Evolutionary conservation across 208 protist genomes (phyloP), one percentile per base, ranked within the genome.

Genomic region (Leishmania lainsoni): DNA sequence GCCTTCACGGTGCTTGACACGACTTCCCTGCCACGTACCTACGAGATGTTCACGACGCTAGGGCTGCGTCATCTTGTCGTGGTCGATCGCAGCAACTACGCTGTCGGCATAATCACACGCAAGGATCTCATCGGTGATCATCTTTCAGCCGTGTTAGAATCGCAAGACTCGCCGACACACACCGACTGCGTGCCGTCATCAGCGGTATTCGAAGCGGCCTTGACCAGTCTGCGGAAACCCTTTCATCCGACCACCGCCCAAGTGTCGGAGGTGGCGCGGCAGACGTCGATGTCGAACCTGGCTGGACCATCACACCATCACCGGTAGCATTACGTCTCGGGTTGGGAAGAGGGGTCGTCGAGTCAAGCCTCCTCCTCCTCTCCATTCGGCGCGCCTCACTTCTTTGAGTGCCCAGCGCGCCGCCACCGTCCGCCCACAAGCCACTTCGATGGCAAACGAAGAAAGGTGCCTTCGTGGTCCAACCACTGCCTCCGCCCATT

Each of bases 61-160:
- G 89, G 89, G 22, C 80, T 92, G 45, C 89, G 89, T 26, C 89
- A 90, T 56, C 63, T 90, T 8, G 82, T 89, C 9, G 89, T 92
- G 42, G 89, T 92, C 35, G 70, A 88, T 54, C 52, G 51, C 42
- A 52, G 75, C 17, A 92, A 92, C 76, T 80, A 81, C 54, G 83
- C 84, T 29, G 81, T 89, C 69, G 89, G 89, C 56, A 86, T 92
- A 68, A 87, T 92, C 68, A 92, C 89, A 39, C 89, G 89, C 59
- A 90, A 90, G 51, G 89, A 92, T 77, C 76, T 92, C 2, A 79
- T 86, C 20, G 80, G 79, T 3, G 89, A 92, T 75, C 73, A 80
- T 42, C 83, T 92, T 35, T 81, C 78, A 10, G 52, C 72, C 17
- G 68, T 79, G 3, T 69, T 78, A 45, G 65, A 22, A 8, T 29